Evolutionary conservation across 106 monocot species (phyloP).

Genomic region (Acorus gramineus): DNA sequence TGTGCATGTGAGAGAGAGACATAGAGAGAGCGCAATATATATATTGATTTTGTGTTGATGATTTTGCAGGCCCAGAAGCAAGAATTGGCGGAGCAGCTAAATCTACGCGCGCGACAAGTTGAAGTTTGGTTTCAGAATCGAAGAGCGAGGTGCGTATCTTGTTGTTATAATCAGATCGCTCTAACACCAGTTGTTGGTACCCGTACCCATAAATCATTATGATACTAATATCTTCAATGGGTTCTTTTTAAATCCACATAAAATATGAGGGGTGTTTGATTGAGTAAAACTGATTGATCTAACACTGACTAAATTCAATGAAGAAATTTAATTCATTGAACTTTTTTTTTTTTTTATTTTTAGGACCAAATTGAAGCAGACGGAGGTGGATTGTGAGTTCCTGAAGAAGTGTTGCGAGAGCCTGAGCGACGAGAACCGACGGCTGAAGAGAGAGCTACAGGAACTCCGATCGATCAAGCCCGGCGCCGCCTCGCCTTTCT

Average conservation of each 20-base stretch:
- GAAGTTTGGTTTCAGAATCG: slow-evolving; percentile 52
- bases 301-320: neutral
- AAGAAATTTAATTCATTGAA: neutral
- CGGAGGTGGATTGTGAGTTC: slow-evolving; percentile 35
- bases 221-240: no score
- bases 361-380: slow-evolving; percentile 73
- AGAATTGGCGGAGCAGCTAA: slow-evolving; percentile 26
- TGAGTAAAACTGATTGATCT: no score
- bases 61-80: slow-evolving; percentile 26
- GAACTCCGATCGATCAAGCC: slow-evolving; percentile 20
- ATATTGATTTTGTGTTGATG: neutral
- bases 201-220: no score
- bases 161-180: no score
- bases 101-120: slow-evolving; percentile 22
- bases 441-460: slow-evolving; percentile 32
- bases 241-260: no score
- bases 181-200: no score
- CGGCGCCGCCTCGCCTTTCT: neutral
- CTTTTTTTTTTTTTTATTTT: neutral
- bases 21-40: neutral
- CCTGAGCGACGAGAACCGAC: slow-evolving; percentile 34
- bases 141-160: slow-evolving; percentile 28
- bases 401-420: slow-evolving; percentile 50
- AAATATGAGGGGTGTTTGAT: no score
- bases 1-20: neutral